Evolutionary conservation across 139 green algal species (phyloP), one percentile per base, ranked within the genome.

Genomic region (Monoraphidium neglectum): DNA sequence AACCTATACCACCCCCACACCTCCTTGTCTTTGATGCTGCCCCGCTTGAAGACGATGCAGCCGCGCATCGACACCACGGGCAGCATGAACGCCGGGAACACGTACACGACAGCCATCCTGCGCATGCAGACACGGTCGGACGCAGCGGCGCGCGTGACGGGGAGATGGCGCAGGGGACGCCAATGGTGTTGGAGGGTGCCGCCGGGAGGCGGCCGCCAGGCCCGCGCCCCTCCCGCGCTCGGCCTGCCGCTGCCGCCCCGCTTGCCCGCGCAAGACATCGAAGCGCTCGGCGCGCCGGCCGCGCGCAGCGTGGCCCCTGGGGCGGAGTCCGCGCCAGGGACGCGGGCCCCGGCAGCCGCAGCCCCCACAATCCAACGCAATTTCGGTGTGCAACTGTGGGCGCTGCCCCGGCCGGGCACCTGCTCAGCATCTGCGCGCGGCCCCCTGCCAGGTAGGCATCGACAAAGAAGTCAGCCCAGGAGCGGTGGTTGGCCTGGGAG

Each of bases 401-500:
- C 13, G 40, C 24, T 32, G 43, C 5, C 15, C 26, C 37, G 8
- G 43, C 38, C 37, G 40, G 78, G 2, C 57, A 94, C 89, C 90
- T 83, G 81, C 85, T 92, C 79, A 98, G 87, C 56, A 93, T 88
- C 23, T 89, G 83, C 23, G 88, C 86, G 23, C 88, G 83, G 1
- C 93, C 93, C 65, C 96, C 90, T 30, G 90, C 92, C 0, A 93
- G 63, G 67, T 93, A 94, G 4, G 90, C 74, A 76, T 98, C 94
- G 21, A 98, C 64, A 65, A 97, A 96, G 64, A 98, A 97, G 72
- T 98, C 94, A 1, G 87, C 89, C 94, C 94, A 98, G 56, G 82
- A 92, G 30, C 94, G 87, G 77, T 98, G 94, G 73, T 98, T 98
- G 83, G 85, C 87, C 85, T 97, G 90, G 81, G 76, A n/a, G 16